Base-by-base conservation (phyloP, 169 alveolate genomes). In the Cryptosporidium sp. region DNA sequence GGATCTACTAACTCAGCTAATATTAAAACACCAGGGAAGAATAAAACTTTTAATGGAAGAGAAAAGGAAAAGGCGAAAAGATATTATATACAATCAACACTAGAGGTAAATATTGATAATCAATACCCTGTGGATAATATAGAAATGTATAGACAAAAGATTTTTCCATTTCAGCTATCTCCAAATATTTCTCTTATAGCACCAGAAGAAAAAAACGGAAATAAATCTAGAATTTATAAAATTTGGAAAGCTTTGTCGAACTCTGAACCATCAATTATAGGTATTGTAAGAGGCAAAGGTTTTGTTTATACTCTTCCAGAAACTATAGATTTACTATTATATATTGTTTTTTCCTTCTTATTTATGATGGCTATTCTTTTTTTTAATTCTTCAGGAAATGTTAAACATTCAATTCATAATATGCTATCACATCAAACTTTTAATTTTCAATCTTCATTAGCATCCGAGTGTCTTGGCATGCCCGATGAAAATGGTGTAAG, bases 61-160 rank as follows among this genome's bases (percentile, higher is more conserved):
- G 48, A 65, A 3, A 48, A 39, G 62, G 70, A 80, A 65, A 80
- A 80, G 51, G 75, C 67, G 1, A 80, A 41, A 45, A 37, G 87
- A 58, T 62, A 65, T 23, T 62, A 65, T 12, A 62, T 80, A 41
- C 87, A 80, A 62, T 80, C 87, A 43, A 80, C 73, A 16, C 48
- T 80, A 4, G 75, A 80, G 61, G 87, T 59, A 12, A 80, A 80
- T 80, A 80, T 80, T 26, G 87, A 80, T 41, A 59, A 80, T 62
- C 87, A 80, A 61, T 45, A 61, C 37, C 67, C 65, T 10, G 65
- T 80, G 7, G 59, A 61, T 41, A 80, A 61, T 61, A 80, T 80
- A n/a, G 87, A 80, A 62, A 58, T 65, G 4, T 80, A 80, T 62
- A 59, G 87, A 62, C 62, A 80, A 45, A 80, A 80, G 45, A 80